These are phyloP conservation scores for Candida mesenterica DNA, from an alignment of 1,139 yeast species.

Conservation along the genomic window DNA sequence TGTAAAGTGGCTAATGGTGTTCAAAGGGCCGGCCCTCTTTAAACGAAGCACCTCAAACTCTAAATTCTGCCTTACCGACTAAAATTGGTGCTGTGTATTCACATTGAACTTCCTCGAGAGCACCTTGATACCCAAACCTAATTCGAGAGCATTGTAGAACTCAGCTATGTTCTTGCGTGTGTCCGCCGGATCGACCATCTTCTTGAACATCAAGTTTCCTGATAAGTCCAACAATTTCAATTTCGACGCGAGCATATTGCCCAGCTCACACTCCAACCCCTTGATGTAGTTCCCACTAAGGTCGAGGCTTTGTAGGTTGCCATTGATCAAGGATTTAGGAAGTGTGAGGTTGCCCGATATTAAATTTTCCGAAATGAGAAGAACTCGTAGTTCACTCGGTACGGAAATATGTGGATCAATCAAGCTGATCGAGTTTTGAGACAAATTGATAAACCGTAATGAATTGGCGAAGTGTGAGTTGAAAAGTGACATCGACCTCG, in stretches of 20 bases:
- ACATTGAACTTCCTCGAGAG: slow-evolving; percentile 24
- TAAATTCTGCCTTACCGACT: too few relatives aligned
- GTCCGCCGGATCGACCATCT: slow-evolving; percentile 5
- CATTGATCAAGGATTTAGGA: slow-evolving; percentile 8
- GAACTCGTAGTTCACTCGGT: slow-evolving; percentile 7
- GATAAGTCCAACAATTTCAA: slow-evolving; percentile 20
- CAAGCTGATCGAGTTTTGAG: slow-evolving; percentile 16
- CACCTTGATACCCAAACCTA: slow-evolving; percentile 22
- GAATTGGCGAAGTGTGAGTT: slow-evolving; percentile 2
- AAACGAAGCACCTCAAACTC: too few relatives aligned
- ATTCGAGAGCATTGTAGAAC: slow-evolving; percentile 27
- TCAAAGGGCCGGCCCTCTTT: too few relatives aligned
- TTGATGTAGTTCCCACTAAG: slow-evolving; percentile 21
- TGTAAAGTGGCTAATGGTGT: too few relatives aligned
- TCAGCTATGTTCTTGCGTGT: slow-evolving; percentile 13
- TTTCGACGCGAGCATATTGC: slow-evolving; percentile 5
- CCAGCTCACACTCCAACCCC: slow-evolving; percentile 4
- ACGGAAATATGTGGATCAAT: slow-evolving; percentile 17
- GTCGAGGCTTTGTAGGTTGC: slow-evolving; percentile 19
- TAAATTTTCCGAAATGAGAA: slow-evolving; percentile 9
- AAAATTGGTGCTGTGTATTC: slow-evolving; percentile 26
- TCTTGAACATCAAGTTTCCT: slow-evolving; percentile 19
- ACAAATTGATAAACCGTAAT: slow-evolving; percentile 9
- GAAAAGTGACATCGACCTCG: slow-evolving; percentile 9
- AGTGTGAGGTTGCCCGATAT: slow-evolving; percentile 6